These are phyloP conservation scores for Moesziomyces parantarcticus DNA, from an alignment of 1,284 basidiomycete species.

Conservation along the genomic window DNA sequence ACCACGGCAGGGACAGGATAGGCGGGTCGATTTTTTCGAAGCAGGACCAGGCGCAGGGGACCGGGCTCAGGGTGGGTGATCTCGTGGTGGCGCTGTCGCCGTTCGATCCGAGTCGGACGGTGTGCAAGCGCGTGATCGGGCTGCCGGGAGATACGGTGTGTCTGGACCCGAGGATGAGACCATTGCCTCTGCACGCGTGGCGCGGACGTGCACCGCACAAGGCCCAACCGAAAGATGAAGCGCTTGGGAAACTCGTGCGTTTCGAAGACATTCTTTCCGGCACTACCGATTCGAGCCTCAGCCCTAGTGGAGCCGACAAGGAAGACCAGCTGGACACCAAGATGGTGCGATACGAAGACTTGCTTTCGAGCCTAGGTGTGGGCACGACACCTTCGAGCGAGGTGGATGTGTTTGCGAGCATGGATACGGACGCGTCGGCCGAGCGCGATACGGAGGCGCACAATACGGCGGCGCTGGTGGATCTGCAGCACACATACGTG, in stretches of 20 bases:
- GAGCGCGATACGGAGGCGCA: slow-evolving; percentile 9
- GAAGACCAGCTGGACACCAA: slow-evolving; percentile 7
- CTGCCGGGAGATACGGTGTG: slow-evolving; percentile 89
- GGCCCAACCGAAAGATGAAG: not conserved
- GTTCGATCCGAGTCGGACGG: slow-evolving; percentile 75
- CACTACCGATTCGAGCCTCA: too few relatives aligned
- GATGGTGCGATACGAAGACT: slow-evolving; percentile 17
- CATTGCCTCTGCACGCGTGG: slow-evolving; percentile 30
- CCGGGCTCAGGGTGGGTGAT: slow-evolving; percentile 74
- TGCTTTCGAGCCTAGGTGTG: slow-evolving; percentile 6
- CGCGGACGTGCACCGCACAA: slow-evolving; percentile 1
- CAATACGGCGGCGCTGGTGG: slow-evolving; percentile 9
- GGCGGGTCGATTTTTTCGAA: slow-evolving; percentile 30
- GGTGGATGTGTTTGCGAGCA: slow-evolving; percentile 31
- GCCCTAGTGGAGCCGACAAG: not conserved
- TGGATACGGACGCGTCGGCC: slow-evolving; percentile 13
- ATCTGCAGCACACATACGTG: slow-evolving; percentile 19
- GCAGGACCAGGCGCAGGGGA: slow-evolving; percentile 51
- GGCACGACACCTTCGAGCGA: not conserved
- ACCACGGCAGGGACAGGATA: slow-evolving; percentile 6
- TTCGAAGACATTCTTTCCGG: not conserved
- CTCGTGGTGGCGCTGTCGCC: slow-evolving; percentile 83
- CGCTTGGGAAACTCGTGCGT: not conserved
- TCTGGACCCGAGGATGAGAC: slow-evolving; percentile 76
- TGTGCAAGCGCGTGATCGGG: slow-evolving; percentile 92